Percentiles rank a stretch among this genome's conserved stretches.
Evolutionary conservation across 768 basidiomycete genomes (phyloP).

Genomic region (Mycena filopes): DNA sequence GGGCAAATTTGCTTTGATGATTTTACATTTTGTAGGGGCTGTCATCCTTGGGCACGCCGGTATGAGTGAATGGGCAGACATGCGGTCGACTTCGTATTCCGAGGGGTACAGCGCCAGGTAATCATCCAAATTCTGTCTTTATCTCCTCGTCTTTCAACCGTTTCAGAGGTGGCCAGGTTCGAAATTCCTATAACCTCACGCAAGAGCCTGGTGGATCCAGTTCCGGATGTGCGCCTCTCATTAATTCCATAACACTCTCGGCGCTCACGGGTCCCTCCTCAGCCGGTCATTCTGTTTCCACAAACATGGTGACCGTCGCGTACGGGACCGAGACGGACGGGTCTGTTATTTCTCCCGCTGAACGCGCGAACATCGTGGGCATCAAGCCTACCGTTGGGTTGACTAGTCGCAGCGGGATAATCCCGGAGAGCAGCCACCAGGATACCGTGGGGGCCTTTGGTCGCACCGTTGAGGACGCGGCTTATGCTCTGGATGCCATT

Average conservation of each 20-base stretch:
- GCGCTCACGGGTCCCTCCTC: constrained; percentile 29
- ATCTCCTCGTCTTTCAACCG: constrained; percentile 36
- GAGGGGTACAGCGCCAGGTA: constrained; percentile 37
- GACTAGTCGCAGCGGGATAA: constrained; percentile 53
- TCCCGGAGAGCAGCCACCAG: constrained; percentile 50
- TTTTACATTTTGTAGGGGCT: constrained; percentile 21
- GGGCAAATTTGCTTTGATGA: neutral
- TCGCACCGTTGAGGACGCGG: constrained; percentile 49
- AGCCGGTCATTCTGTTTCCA: constrained; percentile 44
- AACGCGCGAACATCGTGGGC: constrained; percentile 52
- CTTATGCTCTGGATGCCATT: constrained; percentile 49
- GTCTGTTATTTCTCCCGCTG: constrained; percentile 49
- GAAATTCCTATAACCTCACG: constrained; percentile 48
- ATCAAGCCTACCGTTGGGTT: constrained; percentile 57
- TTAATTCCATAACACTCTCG: neutral
- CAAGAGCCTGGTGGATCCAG: constrained; percentile 54
- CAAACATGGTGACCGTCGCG: constrained; percentile 40
- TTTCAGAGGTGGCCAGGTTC: constrained; percentile 52
- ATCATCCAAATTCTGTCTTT: neutral
- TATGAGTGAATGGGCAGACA: constrained; percentile 48
- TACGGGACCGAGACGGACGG: constrained; percentile 45
- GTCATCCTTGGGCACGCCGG: constrained; percentile 48
- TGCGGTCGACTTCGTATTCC: constrained; percentile 41
- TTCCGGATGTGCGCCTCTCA: constrained; percentile 43
- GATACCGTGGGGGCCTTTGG: constrained; percentile 53